Evolutionary conservation across 2,329 filamentous ascomycete species (phyloP), one percentile per base, ranked within the genome.

Genomic region (Fusarium tupiense): DNA sequence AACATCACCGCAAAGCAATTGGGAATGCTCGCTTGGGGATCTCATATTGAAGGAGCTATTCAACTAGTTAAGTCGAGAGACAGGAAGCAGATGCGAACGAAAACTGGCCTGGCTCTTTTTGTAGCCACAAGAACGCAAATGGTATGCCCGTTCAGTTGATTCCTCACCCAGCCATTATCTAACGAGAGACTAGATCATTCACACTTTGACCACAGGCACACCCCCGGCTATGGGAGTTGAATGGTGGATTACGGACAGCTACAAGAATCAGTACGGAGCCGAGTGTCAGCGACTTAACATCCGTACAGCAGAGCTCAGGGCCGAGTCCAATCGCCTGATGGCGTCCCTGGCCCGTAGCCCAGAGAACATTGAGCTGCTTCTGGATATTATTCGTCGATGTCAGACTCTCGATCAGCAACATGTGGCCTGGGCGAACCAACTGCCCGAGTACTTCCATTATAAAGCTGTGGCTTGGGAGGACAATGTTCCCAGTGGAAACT

Each of bases 31-130:
- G 88, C 89, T 4, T 92, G 90, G 90, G 89, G 88, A 8, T 89
- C 89, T 16, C 90, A 92, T 74, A 86, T 89, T n/a, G 88, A 91
- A 68, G 90, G 89, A 7, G 90, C 90, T n/a, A 87, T 91, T 38
- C 87, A 90, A 72, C 82, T 91, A 4, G 88, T 90, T 61, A 89
- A 88, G 77, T 85, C 87, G 16, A 86, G 90, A 52, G 89, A 89
- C 9, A 86, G 85, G 74, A 86, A 87, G 71, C 88, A 90, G 74
- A 78, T 90, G 16, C 82, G 83, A 47, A 89, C 88, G 20, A 87
- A 86, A 78, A 82, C 84, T 6, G 90, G 89, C 1, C 78, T 88
- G 38, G 83, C 86, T 63, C 83, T 92, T 20, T 91, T 91, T 76
- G 84, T 89, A 56, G 87, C 88, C 13, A 89, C 91, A 22, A 84